Percentiles rank a stretch among this genome's conserved stretches.
Evolutionary conservation across 2,329 filamentous ascomycete species (phyloP).

Genomic region (Coniochaeta sp.): DNA sequence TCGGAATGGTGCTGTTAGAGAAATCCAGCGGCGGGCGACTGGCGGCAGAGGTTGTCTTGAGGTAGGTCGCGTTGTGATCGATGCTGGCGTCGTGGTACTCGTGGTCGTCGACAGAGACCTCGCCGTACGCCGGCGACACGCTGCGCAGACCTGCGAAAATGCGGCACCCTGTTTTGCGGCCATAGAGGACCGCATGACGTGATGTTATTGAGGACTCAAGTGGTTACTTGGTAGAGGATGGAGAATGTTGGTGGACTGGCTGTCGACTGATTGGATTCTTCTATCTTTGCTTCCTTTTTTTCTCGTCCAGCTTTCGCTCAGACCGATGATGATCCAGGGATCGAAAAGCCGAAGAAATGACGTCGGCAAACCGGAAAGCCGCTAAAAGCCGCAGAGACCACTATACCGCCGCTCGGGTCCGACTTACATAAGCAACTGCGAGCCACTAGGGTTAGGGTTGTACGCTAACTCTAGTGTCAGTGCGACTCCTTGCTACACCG

Average conservation of each 20-base stretch:
- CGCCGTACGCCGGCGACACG: neutral
- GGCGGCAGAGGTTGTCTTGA: neutral
- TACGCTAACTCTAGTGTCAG: too few relatives aligned
- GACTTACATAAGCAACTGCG: neutral
- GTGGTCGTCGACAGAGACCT: neutral
- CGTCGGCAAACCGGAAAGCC: constrained; percentile 8
- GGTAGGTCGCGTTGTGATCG: neutral
- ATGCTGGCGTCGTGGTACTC: neutral
- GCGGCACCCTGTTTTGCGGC: neutral
- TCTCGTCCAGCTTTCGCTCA: neutral
- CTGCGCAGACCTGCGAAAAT: constrained; percentile 4
- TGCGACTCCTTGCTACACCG: too few relatives aligned
- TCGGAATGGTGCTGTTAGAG: neutral
- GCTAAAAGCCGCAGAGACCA: constrained; percentile 1
- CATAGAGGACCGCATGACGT: neutral
- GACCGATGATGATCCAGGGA: neutral
- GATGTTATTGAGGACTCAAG: neutral
- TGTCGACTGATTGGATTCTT: neutral
- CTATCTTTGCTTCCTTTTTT: too few relatives aligned
- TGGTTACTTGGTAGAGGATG: neutral
- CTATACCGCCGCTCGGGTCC: neutral
- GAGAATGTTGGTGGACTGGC: neutral
- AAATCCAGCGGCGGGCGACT: neutral
- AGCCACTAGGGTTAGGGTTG: too few relatives aligned
- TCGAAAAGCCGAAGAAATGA: constrained; percentile 8